phyloP scores from a whole-genome alignment of 2,329 filamentous ascomycete species.

The Hypomyces perniciosus region DNA sequence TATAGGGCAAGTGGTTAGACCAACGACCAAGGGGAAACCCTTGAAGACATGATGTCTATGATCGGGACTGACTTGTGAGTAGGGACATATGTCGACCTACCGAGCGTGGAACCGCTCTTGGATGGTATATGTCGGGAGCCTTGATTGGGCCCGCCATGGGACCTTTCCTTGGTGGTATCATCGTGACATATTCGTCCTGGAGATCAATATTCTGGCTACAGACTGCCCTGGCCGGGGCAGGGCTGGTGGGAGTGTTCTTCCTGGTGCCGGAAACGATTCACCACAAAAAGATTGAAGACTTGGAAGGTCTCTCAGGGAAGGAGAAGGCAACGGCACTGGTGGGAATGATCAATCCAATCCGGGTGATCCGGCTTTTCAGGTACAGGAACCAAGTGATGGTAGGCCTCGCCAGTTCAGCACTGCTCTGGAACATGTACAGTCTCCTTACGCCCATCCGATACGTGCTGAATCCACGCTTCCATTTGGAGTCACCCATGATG shows the following conservation, averaged over 20 bases:
- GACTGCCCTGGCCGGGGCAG: slow-evolving; percentile 57
- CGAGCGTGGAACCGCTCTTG: slow-evolving; percentile 64
- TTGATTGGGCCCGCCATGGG: slow-evolving; percentile 67
- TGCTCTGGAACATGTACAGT: slow-evolving; percentile 68
- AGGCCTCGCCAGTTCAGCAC: slow-evolving; percentile 49
- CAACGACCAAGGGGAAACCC: neutral
- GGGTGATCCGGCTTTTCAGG: slow-evolving; percentile 56
- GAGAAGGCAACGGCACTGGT: slow-evolving; percentile 51
- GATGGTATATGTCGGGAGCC: slow-evolving; percentile 67
- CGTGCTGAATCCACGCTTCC: slow-evolving; percentile 67
- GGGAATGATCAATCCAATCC: slow-evolving; percentile 60
- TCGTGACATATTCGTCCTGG: slow-evolving; percentile 70
- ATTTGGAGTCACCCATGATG: slow-evolving; percentile 59
- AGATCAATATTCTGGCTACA: slow-evolving; percentile 74
- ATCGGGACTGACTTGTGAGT: slow-evolving; percentile 11
- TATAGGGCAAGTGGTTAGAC: slow-evolving; percentile 45
- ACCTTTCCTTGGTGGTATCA: slow-evolving; percentile 66
- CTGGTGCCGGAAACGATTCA: slow-evolving; percentile 70
- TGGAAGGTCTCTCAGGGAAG: slow-evolving; percentile 46
- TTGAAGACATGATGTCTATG: neutral
- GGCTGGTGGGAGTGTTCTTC: slow-evolving; percentile 54
- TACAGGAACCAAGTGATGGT: slow-evolving; percentile 64
- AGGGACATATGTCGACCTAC: slow-evolving; percentile 59
- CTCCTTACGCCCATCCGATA: slow-evolving; percentile 63
- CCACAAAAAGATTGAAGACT: slow-evolving; percentile 54